Evolutionary conservation across 208 protist genomes (phyloP), one percentile per base, ranked within the genome.

Genomic region (Crithidia brevicula): DNA sequence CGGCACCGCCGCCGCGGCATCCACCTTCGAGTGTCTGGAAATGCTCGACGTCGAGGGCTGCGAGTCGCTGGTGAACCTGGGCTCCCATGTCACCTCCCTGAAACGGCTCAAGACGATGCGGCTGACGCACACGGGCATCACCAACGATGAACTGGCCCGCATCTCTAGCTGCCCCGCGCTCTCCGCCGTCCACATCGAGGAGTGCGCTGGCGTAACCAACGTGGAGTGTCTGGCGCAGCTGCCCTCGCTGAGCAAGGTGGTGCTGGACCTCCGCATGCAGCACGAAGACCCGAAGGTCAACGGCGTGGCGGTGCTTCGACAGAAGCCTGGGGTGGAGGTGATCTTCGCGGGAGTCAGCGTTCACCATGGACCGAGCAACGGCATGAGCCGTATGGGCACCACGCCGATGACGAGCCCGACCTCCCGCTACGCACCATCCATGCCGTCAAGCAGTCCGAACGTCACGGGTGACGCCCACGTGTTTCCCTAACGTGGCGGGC

Each of bases 21-120:
- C 43, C 15, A 51, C 31, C 11, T 83, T 85, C n/a, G 72, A 64
- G 38, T 36, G 50, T 23, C 70, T 89, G 18, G 83, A 89, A 50
- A 83, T 83, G 73, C 71, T 89, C 22, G 79, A 85, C 45, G 68
- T 83, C 38, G 83, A 89, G 50, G 83, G 83, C 16, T 89, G 83
- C 54, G 62, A 57, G n/a, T 59, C 64, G 16, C 73, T 89, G 10
- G 34, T 43, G 20, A 56, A 59, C 33, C 57, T 89, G 22, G 73
- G 77, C 9, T 11, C 61, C 25, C 28, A 77, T 42, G 56, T 89
- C 27, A 51, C 64, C 13, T 54, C 58, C n/a, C 59, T 89, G 27
- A 79, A 75, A 28, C 47, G 47, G 3, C 73, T 89, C 38, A 82
- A 83, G 70, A 78, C 70, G 23, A 54, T 89, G 40, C 79, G 73